Evolutionary conservation across 78 protist species (phyloP), one percentile per base, ranked within the genome.

Genomic region (Creolimax fragrantissima): DNA sequence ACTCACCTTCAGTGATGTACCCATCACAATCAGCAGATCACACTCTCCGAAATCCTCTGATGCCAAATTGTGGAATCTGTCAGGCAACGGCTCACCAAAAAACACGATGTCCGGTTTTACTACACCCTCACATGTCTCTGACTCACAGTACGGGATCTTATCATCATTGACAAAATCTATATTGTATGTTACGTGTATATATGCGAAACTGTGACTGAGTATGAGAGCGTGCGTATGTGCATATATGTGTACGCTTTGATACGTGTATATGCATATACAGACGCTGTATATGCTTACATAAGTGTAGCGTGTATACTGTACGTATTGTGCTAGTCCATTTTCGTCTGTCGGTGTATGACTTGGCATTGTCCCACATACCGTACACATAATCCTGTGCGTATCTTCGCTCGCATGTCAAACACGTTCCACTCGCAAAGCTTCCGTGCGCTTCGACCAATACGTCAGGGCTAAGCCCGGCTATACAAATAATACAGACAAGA

Each of bases 401-500:
- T 24, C 74, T 24, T 58, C 24, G 11, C 74, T 24, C 74, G 74
- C 74, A 58, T 32, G 11, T 24, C 74, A 58, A 32, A 24, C 74
- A 58, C 24, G 74, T 58, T 0, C 94, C 92, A 2, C 35, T 4
- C 3, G 93, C 93, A 67, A 96, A 96, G 3, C 94, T 45, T 4
- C 98, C 98, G 91, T 97, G 98, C 5, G 98, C 96, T 42, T 96
- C 96, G 7, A 97, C 94, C 39, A 96, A 84, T 35, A 11, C n/a
- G 4, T 94, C 95, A 2, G 2, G 84, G 4, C 93, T 90, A 2
- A 95, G 42, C 39, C 95, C 97, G 35, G 97, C 96, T 58, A 58
- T 58, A 24, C 24, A 24, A 58, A 58, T 1, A 58, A 32, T 58
- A 58, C 74, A 58, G 74, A 58, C n/a, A n/a, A n/a, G n/a, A n/a